Percentiles rank a stretch among this genome's conserved stretches.
Evolutionary conservation across 805 yeast genomes (phyloP).

Genomic region (Millerozyma acaciae): DNA sequence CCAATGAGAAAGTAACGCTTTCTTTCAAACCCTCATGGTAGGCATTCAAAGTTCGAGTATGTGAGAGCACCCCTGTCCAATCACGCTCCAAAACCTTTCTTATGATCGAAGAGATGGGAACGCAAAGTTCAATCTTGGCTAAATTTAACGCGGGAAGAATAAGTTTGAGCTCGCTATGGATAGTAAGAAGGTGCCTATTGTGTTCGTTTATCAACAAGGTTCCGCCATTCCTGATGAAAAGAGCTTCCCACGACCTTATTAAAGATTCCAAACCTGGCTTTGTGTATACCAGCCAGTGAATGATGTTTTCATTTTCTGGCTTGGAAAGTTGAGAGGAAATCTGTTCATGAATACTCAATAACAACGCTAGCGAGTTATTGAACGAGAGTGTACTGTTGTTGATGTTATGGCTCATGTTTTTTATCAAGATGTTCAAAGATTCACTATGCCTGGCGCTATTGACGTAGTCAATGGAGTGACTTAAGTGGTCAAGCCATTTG

Average conservation of each 20-base stretch:
- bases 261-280: slow-evolving; percentile 57
- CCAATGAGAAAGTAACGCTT: slow-evolving; percentile 54
- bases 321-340: slow-evolving; percentile 50
- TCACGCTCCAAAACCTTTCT: slow-evolving; percentile 60
- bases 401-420: slow-evolving; percentile 41
- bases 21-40: slow-evolving; percentile 66
- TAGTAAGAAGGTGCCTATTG: slow-evolving; percentile 45
- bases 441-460: slow-evolving; percentile 58
- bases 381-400: slow-evolving; percentile 40
- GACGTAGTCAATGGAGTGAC: slow-evolving; percentile 1
- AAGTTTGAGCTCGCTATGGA: slow-evolving; percentile 56
- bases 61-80: slow-evolving; percentile 62
- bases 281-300: slow-evolving; percentile 62
- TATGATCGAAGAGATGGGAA: slow-evolving; percentile 59
- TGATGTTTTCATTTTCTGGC: slow-evolving; percentile 43
- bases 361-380: slow-evolving; percentile 50
- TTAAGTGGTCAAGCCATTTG: slow-evolving; percentile 47
- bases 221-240: slow-evolving; percentile 63
- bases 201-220: slow-evolving; percentile 50
- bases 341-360: slow-evolving; percentile 65
- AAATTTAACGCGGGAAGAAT: slow-evolving; percentile 63
- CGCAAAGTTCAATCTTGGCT: slow-evolving; percentile 63
- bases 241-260: slow-evolving; percentile 64
- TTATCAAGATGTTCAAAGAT: slow-evolving; percentile 41
- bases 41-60: slow-evolving; percentile 42